Conservation (phyloP, 73 alveolate genomes). For the Blepharisma japonicum region DNA sequence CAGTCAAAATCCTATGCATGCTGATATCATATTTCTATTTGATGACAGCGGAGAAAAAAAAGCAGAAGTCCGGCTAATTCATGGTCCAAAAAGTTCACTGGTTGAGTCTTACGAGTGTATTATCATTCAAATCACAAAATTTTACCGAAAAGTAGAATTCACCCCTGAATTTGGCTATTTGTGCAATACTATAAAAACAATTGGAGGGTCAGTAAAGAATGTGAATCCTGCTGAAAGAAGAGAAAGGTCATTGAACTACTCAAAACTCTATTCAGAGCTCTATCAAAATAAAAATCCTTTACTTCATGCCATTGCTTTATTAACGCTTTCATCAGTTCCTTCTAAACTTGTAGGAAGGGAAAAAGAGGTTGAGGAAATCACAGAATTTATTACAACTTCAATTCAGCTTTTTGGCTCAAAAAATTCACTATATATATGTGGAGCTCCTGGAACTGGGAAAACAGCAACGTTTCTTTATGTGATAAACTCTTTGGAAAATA, state of each 20-base stretch:
- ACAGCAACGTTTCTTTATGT: conserved; percentile 56
- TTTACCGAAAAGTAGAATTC: background rate
- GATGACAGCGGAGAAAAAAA: too few relatives aligned
- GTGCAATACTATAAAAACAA: background rate
- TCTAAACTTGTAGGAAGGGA: conserved; percentile 77
- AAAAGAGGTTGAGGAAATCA: conserved; percentile 54
- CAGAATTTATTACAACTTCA: conserved; percentile 56
- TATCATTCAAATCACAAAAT: background rate
- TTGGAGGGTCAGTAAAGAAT: background rate
- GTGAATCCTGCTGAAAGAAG: background rate
- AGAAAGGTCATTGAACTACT: background rate
- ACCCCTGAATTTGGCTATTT: background rate
- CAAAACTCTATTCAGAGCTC: background rate
- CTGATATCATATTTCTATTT: too few relatives aligned
- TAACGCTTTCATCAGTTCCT: conserved; percentile 43
- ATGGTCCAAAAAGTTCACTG: background rate
- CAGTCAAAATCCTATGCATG: too few relatives aligned
- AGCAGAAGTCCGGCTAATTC: too few relatives aligned
- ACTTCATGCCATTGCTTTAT: background rate
- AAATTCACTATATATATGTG: conserved; percentile 58
- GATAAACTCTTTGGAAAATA: conserved; percentile 11
- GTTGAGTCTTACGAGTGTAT: background rate
- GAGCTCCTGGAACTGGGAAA: conserved; percentile 73
- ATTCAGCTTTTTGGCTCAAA: conserved; percentile 46
- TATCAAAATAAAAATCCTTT: background rate